Percentiles rank a stretch among this genome's conserved stretches.
phyloP scores from a whole-genome alignment of 208 protist species.

The Endotrypanum monterogeii region DNA sequence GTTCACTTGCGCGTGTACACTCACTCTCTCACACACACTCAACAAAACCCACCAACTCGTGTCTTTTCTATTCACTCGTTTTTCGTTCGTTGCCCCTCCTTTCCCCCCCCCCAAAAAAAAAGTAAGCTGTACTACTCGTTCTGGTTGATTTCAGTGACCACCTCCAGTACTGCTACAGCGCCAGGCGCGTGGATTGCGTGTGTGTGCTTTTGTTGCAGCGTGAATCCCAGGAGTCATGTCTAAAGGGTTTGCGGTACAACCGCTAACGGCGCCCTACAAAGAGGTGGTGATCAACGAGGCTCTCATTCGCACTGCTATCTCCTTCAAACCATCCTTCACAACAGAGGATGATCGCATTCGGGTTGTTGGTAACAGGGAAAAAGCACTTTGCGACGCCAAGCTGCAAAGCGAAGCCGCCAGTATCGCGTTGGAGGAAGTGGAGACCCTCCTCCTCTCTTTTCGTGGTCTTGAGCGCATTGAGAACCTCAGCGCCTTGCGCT shows the following conservation, averaged over 20 bases:
- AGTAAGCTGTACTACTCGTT: too few relatives aligned
- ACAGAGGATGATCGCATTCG: slow-evolving; percentile 82
- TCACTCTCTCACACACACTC: too few relatives aligned
- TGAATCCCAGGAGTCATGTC: slow-evolving; percentile 63
- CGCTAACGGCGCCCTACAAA: slow-evolving; percentile 64
- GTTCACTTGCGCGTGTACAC: too few relatives aligned
- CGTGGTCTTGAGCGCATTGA: slow-evolving; percentile 83
- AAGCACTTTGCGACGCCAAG: slow-evolving; percentile 55
- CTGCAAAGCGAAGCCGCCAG: slow-evolving; percentile 48
- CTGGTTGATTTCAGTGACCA: too few relatives aligned
- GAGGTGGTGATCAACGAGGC: slow-evolving; percentile 80
- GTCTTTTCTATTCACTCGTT: too few relatives aligned
- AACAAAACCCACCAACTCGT: too few relatives aligned
- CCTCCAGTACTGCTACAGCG: slow-evolving; percentile 1
- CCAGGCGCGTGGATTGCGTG: background rate
- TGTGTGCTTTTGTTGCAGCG: background rate
- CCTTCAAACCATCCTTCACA: slow-evolving; percentile 49
- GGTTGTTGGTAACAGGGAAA: slow-evolving; percentile 71
- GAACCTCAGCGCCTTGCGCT: slow-evolving; percentile 84
- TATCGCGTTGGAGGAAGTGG: slow-evolving; percentile 60
- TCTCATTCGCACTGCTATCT: slow-evolving; percentile 82
- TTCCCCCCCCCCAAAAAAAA: too few relatives aligned
- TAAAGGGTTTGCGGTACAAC: slow-evolving; percentile 70
- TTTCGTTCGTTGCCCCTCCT: too few relatives aligned
- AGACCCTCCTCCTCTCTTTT: slow-evolving; percentile 75